Evolutionary conservation across 257 asterid species (phyloP), one percentile per base, ranked within the genome.

Genomic region (Dorcoceras hygrometricum): DNA sequence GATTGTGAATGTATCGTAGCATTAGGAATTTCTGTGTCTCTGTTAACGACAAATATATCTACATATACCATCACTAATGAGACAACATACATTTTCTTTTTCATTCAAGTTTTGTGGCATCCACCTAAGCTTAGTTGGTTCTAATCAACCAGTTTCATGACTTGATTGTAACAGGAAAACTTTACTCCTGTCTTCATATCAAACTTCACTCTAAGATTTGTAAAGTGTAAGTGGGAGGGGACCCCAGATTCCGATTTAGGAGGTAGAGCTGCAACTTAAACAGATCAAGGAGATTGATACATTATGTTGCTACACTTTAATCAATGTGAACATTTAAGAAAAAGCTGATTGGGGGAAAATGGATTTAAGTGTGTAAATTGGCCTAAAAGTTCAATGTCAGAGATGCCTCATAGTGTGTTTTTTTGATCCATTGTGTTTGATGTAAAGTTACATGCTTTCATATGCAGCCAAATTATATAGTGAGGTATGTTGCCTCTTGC

Each of bases 401-500:
- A 28, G 43, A 54, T 68, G 39, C 50, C 57, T 62, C 32, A 7
- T 39, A 27, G 43, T n/a, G n/a, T 60, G n/a, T 2, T 16, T 4
- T 29, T 31, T 27, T 48, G 29, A 63, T 73, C 22, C 14, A 48
- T 59, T 72, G 48, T 62, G 66, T 63, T 28, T 61, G 53, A 50
- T 46, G 24, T 56, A 34, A 10, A 23, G 10, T 20, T 27, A n/a
- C 14, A 6, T 34, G 14, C 7, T 16, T 31, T 25, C 18, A 28
- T 20, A 60, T 57, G 59, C 39, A 5, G 66, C 23, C 69, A 59
- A 50, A 23, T 25, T 26, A 24, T 62, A 14, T 34, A 4, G 10
- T 57, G 6, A 5, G 19, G 27, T 28, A 28, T 28, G 32, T 28
- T 5, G 32, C 32, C 57, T 39, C 25, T 51, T 43, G 23, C 27